phyloP scores from a whole-genome alignment of 345 rosid species.

The Litchi chinensis region DNA sequence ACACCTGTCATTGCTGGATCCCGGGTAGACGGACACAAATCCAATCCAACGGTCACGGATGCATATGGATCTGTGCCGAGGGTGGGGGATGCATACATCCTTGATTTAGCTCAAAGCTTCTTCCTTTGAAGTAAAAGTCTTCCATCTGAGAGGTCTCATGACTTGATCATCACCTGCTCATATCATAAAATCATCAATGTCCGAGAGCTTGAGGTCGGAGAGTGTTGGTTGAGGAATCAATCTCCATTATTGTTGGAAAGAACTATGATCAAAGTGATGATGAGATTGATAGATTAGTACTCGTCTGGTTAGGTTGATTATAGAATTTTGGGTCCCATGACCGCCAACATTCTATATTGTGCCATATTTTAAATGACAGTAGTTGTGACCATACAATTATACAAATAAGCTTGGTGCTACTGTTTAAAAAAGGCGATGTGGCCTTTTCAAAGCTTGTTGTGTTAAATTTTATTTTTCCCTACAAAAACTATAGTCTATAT shows the following conservation, averaged over 20 bases:
- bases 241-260: not conserved
- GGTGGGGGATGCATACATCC: conserved; percentile 48
- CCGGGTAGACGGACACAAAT: conserved; percentile 40
- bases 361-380: too few relatives aligned
- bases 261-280: not conserved
- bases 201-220: conserved; percentile 4
- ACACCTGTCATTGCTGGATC: conserved; percentile 33
- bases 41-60: conserved; percentile 44
- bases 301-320: not conserved
- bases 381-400: too few relatives aligned
- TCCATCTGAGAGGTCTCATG: conserved; percentile 37
- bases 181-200: conserved; percentile 14
- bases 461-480: too few relatives aligned
- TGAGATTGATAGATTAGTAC: not conserved
- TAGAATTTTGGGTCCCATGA: too few relatives aligned
- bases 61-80: conserved; percentile 55
- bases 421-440: too few relatives aligned
- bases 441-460: too few relatives aligned
- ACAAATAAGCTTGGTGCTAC: too few relatives aligned
- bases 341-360: too few relatives aligned
- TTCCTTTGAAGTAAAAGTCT: conserved; percentile 36
- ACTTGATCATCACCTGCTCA: conserved; percentile 38
- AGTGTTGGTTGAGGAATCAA: conserved; percentile 9
- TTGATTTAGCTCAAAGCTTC: conserved; percentile 40
- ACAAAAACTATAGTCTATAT: too few relatives aligned